These are phyloP conservation scores for Clausena lansium DNA, from an alignment of 345 rosid genomes.

Conservation along the genomic window DNA sequence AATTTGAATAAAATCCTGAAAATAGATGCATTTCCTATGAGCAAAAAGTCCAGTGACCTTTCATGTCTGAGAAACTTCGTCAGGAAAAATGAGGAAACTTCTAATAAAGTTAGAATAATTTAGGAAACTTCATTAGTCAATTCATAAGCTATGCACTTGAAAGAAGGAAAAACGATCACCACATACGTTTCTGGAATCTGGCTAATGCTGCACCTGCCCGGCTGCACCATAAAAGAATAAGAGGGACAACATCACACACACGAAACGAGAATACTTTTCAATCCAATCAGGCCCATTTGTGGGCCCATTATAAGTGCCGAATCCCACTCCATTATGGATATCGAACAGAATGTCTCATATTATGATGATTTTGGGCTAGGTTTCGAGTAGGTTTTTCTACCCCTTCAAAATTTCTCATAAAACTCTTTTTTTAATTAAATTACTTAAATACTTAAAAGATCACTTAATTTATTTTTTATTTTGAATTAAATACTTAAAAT, in stretches of 20 bases:
- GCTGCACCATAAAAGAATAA: neutral
- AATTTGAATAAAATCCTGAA: too few species aligned
- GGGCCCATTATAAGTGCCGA: neutral
- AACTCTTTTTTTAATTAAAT: too few species aligned
- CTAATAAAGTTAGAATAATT: too few species aligned
- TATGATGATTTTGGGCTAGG: too few species aligned
- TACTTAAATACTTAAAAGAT: too few species aligned
- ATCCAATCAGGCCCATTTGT: neutral
- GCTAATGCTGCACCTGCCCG: too few species aligned
- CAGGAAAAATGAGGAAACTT: neutral
- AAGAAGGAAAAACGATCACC: neutral
- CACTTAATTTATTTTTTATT: too few species aligned
- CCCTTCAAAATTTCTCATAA: too few species aligned
- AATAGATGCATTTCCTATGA: too few species aligned
- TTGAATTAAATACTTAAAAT: too few species aligned
- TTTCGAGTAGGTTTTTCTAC: too few species aligned
- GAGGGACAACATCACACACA: neutral
- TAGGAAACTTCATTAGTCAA: constrained; percentile 3
- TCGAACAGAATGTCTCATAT: neutral
- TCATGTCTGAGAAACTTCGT: neutral
- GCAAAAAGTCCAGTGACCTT: neutral
- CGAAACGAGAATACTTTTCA: neutral
- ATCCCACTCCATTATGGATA: neutral
- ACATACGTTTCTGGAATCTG: neutral
- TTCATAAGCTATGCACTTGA: neutral